Conservation (phyloP, 768 basidiomycete species). For the Phaeotremella fagi region DNA sequence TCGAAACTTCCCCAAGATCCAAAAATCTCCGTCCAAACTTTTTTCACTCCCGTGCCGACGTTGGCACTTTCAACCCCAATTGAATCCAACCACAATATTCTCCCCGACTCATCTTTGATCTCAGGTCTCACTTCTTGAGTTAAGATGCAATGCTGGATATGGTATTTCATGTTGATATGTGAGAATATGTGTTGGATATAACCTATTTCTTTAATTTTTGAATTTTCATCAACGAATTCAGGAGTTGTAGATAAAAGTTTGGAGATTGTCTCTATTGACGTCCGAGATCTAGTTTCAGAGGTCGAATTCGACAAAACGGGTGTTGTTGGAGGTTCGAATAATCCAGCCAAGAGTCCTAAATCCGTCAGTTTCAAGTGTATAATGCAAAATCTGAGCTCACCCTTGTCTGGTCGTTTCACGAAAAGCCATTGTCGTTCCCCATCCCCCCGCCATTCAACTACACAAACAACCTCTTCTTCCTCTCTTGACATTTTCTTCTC, state of each 20-base stretch:
- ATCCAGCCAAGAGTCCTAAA: slow-evolving; percentile 79
- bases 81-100: slow-evolving; percentile 25
- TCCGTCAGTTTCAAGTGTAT: neutral
- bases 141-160: slow-evolving; percentile 32
- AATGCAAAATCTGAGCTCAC: too few species aligned
- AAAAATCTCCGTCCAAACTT: slow-evolving; percentile 47
- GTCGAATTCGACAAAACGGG: slow-evolving; percentile 29
- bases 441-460: slow-evolving; percentile 66
- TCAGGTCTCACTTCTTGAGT: neutral
- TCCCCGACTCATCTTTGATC: slow-evolving; percentile 4
- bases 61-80: slow-evolving; percentile 35
- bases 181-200: slow-evolving; percentile 79
- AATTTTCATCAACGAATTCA: slow-evolving; percentile 51
- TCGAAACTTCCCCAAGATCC: slow-evolving; percentile 34
- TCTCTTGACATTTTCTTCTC: slow-evolving; percentile 76
- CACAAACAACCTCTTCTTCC: slow-evolving; percentile 77
- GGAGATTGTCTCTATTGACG: neutral
- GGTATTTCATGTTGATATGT: slow-evolving; percentile 78
- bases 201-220: slow-evolving; percentile 51
- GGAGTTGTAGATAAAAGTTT: neutral
- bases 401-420: slow-evolving; percentile 74
- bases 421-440: slow-evolving; percentile 59
- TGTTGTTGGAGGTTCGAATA: slow-evolving; percentile 70
- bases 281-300: neutral
- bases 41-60: slow-evolving; percentile 47